These are phyloP conservation scores for Neonectria hederae DNA, from an alignment of 2,329 filamentous ascomycete genomes.

Conservation along the genomic window DNA sequence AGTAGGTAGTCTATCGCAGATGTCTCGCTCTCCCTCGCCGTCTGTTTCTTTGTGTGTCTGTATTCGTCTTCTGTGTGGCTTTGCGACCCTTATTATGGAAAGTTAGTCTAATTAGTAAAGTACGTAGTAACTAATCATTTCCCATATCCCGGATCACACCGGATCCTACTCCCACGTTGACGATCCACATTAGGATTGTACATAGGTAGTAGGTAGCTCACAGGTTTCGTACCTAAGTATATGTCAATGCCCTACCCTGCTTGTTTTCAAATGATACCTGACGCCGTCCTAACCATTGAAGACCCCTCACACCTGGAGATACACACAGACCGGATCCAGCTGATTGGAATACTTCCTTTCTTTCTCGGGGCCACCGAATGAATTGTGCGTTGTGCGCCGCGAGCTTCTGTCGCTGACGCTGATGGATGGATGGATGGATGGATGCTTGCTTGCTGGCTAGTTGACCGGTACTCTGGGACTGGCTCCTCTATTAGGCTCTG, in stretches of 20 bases:
- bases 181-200: not conserved
- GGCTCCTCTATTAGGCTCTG: constrained; percentile 16
- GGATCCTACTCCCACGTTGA: constrained; percentile 8
- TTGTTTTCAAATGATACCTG: constrained; percentile 4
- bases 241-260: constrained; percentile 6
- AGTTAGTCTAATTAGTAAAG: too few species aligned
- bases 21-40: not conserved
- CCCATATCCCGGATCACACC: constrained; percentile 5
- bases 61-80: too few species aligned
- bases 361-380: constrained; percentile 15
- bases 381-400: constrained; percentile 7
- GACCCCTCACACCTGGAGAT: not conserved
- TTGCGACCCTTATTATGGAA: too few species aligned
- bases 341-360: constrained; percentile 30
- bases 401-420: constrained; percentile 6
- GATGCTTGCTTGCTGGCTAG: not conserved
- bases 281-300: constrained; percentile 8
- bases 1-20: not conserved
- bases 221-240: not conserved
- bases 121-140: too few species aligned
- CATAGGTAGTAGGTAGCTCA: not conserved
- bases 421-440: too few species aligned
- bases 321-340: constrained; percentile 24
- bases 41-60: not conserved
- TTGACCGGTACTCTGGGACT: not conserved